Conservation (phyloP, 169 alveolate genomes). For the Plasmodium knowlesi region DNA sequence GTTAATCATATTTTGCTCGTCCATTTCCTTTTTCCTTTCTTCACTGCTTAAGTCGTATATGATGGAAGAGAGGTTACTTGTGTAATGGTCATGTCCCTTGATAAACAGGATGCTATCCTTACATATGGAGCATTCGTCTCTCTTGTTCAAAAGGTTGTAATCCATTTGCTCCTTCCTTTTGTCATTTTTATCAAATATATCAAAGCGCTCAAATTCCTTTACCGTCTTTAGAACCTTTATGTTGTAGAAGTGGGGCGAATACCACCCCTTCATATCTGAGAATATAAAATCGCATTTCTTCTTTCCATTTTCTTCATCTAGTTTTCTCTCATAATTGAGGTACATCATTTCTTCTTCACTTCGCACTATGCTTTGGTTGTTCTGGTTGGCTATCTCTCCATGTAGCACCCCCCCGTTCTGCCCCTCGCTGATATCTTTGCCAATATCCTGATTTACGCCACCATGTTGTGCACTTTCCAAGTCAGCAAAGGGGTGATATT, state of each 20-base stretch:
- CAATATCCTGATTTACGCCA: not conserved
- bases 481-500: not conserved
- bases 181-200: conserved; percentile 25
- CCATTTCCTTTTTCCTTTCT: conserved; percentile 39
- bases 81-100: conserved; percentile 71
- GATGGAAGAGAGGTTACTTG: conserved; percentile 13
- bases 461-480: not conserved
- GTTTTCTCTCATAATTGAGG: not conserved
- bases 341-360: not conserved
- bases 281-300: conserved; percentile 32
- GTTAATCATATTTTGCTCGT: conserved; percentile 33
- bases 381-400: not conserved
- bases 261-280: conserved; percentile 72
- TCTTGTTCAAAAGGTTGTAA: conserved; percentile 3
- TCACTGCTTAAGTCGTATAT: conserved; percentile 55
- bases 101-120: conserved; percentile 25
- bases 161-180: conserved; percentile 30
- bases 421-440: not conserved
- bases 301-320: conserved; percentile 30
- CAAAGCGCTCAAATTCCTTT: conserved; percentile 67
- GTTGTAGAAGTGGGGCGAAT: conserved; percentile 72
- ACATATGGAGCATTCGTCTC: conserved; percentile 36
- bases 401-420: not conserved
- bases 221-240: conserved; percentile 24
- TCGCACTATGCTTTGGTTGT: not conserved